Base-by-base conservation (phyloP, 106 monocot genomes). In the Dioscorea alata region DNA sequence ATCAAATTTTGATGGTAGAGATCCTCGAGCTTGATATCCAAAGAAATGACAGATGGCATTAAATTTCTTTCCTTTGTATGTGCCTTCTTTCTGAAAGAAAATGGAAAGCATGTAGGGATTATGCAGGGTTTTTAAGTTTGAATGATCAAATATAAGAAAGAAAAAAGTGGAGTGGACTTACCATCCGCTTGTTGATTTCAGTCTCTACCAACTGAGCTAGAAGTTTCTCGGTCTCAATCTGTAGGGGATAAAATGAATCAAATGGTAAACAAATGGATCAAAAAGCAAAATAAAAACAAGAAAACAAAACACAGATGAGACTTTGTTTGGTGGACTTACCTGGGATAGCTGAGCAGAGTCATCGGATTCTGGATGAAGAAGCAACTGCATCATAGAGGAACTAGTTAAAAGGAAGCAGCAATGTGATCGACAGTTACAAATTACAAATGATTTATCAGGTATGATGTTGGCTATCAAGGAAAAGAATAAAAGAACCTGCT, bases 201-300 rank as follows among this genome's bases (percentile, higher is more conserved):
- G 78, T 65, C 75, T 90, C 94, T 31, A 94, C 94, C 74, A 94
- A 69, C 52, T 90, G 88, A 22, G 94, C 90, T 17, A 94, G 68
- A 72, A 90, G 94, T 74, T 90, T 94, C 65, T 90, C 94, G 50
- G 78, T 94, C 74, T 94, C 94, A 75, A 94, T 94, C 90, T 94
- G 73, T 23, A 68, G 15, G 69, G 42, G 42, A 42, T 10, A 12
- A 60, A 22, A 69, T 24, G 63, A 13, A 58, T 54, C n/a, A 34
- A 61, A 19, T 69, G 23, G 34, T 1, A 57, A 23, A 23, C 6
- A 42, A 67, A 69, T 23, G 54, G 22, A 10, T 1, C 22, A 10
- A 33, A 64, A 17, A 33, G 2, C 24, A 17, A 10, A 13, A 16
- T 7, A 24, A 23, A 20, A 42, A 9, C 21, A 5, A 69, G 13